phyloP scores from a whole-genome alignment of 441 rosid genomes.

The Aquilaria agallochum region DNA sequence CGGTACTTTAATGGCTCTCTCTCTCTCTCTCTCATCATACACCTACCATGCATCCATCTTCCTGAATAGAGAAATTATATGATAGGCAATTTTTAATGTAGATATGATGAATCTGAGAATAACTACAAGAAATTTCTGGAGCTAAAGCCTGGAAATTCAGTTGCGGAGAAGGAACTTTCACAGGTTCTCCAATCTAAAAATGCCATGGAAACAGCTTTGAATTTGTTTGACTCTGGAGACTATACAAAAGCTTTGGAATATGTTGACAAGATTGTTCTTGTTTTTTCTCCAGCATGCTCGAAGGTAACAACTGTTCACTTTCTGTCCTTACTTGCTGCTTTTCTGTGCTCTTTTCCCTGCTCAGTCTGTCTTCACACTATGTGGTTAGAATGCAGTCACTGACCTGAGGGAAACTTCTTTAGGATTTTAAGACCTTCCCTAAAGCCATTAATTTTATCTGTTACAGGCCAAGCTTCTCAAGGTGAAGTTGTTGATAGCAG shows the following conservation, averaged over 20 bases:
- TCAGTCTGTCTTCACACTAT: background rate
- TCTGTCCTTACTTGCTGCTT: background rate
- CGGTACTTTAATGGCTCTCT: constrained; percentile 40
- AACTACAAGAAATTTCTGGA: constrained; percentile 68
- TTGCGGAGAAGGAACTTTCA: constrained; percentile 90
- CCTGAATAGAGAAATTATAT: constrained; percentile 24
- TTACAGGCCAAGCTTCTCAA: constrained; percentile 85
- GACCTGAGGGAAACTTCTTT: background rate
- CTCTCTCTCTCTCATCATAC: constrained; percentile 4
- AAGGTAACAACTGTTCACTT: constrained; percentile 41
- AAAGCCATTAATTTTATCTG: constrained; percentile 8
- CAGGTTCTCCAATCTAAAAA: constrained; percentile 81
- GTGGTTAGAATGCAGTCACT: constrained; percentile 1
- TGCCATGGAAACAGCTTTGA: constrained; percentile 65
- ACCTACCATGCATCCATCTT: background rate
- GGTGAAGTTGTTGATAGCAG: constrained; percentile 63
- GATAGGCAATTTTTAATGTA: constrained; percentile 34
- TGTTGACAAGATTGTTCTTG: constrained; percentile 85
- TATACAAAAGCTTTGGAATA: constrained; percentile 67
- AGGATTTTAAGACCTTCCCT: background rate
- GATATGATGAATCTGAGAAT: constrained; percentile 84
- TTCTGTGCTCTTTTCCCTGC: background rate
- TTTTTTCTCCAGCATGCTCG: constrained; percentile 87
- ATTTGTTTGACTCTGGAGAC: constrained; percentile 66
- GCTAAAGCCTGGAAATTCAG: constrained; percentile 56